Evolutionary conservation across 2,329 filamentous ascomycete species (phyloP), one percentile per base, ranked within the genome.

Genomic region (Zasmidium cellare): DNA sequence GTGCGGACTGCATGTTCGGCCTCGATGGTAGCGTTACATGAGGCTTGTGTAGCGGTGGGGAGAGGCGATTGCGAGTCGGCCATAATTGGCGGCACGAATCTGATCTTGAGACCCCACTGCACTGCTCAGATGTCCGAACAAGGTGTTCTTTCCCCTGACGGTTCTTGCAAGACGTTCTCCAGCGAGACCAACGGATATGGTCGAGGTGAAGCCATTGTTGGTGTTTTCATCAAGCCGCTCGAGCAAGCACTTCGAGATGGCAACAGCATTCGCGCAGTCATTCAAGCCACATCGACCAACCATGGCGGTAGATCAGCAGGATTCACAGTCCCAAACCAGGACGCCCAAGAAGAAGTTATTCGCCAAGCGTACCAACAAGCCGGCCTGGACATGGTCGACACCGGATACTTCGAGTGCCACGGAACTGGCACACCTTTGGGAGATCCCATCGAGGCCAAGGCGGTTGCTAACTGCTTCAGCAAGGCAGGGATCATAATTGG

Each of bases 151-250:
- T 72, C 68, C 1, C 70, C 71, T 0, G 63, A 65, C 16, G 72
- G 73, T n/a, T 31, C 52, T 28, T 50, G 16, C 9, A 46, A 59
- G n/a, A 68, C 66, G n/a, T 75, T 69, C 49, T 66, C 69, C 12
- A 69, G 66, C 2, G 62, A 66, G 2, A 82, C 80, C 0, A 72
- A 82, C 62, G 82, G 81, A 3, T 82, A 76, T 67, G 80, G 74
- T n/a, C 75, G 82, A 0, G 81, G 80, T 14, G 84, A 87, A 52
- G 83, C 82, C 0, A 68, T 84, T 11, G 77, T 76, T 1, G 71
- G 73, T 0, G 48, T 50, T 2, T 35, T 62, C n/a, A 18, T 63
- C 11, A 63, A 65, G 35, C 55, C 52, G 3, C 38, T 63, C 7
- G 24, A 50, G n/a, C 44, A 53, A 11, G 62, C 62, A 1, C n/a